Conservation (phyloP, 2,329 filamentous ascomycete genomes). For the Penicillium aurantiogriseum region DNA sequence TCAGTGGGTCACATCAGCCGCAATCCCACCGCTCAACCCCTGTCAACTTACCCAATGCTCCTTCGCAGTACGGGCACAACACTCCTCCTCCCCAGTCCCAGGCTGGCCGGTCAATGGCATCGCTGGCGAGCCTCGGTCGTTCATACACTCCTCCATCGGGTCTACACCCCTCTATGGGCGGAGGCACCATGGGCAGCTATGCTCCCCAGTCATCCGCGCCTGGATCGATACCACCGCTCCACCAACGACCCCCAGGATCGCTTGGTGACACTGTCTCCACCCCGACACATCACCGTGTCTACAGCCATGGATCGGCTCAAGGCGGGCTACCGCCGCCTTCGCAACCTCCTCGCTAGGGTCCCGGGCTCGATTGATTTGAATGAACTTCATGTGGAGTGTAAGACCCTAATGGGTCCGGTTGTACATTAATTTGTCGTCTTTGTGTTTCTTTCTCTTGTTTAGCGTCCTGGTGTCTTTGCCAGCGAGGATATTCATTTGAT, state of each 20-base stretch:
- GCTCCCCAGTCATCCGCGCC: constrained; percentile 23
- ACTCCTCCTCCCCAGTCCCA: constrained; percentile 36
- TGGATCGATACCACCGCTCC: constrained; percentile 28
- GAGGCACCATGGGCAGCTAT: constrained; percentile 31
- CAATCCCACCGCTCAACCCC: constrained; percentile 34
- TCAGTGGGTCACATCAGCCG: constrained; percentile 37
- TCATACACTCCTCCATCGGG: constrained; percentile 42
- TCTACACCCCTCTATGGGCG: constrained; percentile 29
- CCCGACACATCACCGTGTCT: constrained; percentile 37
- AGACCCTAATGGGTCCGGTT: neutral
- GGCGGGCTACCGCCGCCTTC: constrained; percentile 31
- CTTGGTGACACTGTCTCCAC: constrained; percentile 25
- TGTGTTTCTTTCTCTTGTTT: constrained; percentile 2
- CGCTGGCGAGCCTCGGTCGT: constrained; percentile 31
- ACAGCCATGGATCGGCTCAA: constrained; percentile 37
- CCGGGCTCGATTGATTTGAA: neutral
- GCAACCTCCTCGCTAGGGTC: constrained; percentile 25
- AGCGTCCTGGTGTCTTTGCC: constrained; percentile 2
- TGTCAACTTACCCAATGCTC: constrained; percentile 28
- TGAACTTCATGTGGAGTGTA: neutral
- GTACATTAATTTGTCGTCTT: constrained; percentile 3
- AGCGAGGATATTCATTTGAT: constrained; percentile 5
- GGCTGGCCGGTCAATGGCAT: constrained; percentile 27
- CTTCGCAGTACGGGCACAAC: constrained; percentile 32
- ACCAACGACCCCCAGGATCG: constrained; percentile 29